phyloP scores from a whole-genome alignment of 257 asterid genomes.

The Solanum raphanifolium region DNA sequence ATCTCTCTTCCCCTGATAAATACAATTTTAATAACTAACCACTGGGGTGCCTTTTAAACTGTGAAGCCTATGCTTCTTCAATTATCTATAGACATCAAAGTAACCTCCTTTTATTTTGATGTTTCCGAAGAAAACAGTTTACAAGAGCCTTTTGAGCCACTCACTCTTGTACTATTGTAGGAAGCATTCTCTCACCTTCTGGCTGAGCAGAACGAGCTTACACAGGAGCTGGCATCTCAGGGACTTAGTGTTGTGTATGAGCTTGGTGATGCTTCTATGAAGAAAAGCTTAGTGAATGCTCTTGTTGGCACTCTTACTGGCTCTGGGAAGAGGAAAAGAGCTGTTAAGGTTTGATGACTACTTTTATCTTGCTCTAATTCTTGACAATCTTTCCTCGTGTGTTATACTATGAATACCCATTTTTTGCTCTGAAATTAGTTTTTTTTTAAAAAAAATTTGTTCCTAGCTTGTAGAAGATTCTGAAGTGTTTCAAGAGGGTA shows the following conservation, averaged over 20 bases:
- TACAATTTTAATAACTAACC: neutral
- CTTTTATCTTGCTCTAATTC: slow-evolving; percentile 5
- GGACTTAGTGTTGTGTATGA: slow-evolving; percentile 98
- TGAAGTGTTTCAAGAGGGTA: slow-evolving; percentile 90
- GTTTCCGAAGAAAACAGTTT: neutral
- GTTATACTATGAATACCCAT: neutral
- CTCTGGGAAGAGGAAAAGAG: slow-evolving; percentile 96
- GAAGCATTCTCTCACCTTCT: slow-evolving; percentile 92
- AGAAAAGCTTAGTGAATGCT: slow-evolving; percentile 83
- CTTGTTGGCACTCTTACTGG: slow-evolving; percentile 97
- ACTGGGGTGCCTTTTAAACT: neutral
- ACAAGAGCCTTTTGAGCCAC: neutral
- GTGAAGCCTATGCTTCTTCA: neutral
- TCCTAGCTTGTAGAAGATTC: slow-evolving; percentile 79
- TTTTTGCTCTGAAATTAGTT: neutral
- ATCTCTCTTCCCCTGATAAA: neutral
- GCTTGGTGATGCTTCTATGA: slow-evolving; percentile 82
- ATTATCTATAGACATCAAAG: neutral
- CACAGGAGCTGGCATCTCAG: slow-evolving; percentile 98
- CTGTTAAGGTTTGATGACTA: slow-evolving; percentile 58
- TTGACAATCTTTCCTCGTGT: neutral
- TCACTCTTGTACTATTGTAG: slow-evolving; percentile 27
- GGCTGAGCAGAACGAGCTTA: slow-evolving; percentile 91
- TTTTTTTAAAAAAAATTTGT: neutral
- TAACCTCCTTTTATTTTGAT: neutral